Base-by-base conservation (phyloP, 805 yeast genomes). In the Geotrichum ghanense region DNA sequence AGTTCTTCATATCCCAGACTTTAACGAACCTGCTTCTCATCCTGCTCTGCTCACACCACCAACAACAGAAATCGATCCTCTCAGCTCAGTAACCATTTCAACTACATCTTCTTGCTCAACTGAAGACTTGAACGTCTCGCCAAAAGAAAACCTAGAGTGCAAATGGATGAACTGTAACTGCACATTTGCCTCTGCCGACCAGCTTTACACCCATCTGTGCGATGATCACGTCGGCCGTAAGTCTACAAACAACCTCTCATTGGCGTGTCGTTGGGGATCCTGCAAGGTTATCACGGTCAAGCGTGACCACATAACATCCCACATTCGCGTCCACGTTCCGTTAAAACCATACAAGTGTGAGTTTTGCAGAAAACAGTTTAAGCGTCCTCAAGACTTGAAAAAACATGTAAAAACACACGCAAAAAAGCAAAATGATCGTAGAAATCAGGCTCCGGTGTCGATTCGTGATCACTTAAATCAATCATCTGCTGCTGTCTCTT, bases 361-460 rank as follows among this genome's bases (percentile, higher is more conserved):
- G 10, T 64, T 72, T 41, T 90, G 98, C 65, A 66, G 75, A 22
- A 89, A 87, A 69, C 76, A 77, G 51, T 90, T 90, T 69, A 90
- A 92, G 70, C 75, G 98, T 60, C 96, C 97, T 4, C 98, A 90
- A 67, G 98, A 90, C 69, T 73, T 90, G 70, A 90, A 90, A 72
- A 90, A 90, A 64, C 98, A 90, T 67, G 63, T 78, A 51, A 83
- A 81, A 67, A 85, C 84, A 40, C 97, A 90, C 63, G 74, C 76
- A 6, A 31, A 31, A 31, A 31, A 31, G 16, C 37, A 31, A 31
- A 31, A n/a, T 9, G 37, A 31, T n/a, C 37, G 37, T 19, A 31
- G 37, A 12, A 25, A 25, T 14, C 12, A 9, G 9, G 9, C 14
- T 9, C 14, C 31, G 9, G 9, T 25, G 14, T 9, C 12, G 9